Percentiles rank a stretch among this genome's conserved stretches.
Conservation (phyloP, 2,329 filamentous ascomycete genomes). For the Fusarium tuaranense region DNA sequence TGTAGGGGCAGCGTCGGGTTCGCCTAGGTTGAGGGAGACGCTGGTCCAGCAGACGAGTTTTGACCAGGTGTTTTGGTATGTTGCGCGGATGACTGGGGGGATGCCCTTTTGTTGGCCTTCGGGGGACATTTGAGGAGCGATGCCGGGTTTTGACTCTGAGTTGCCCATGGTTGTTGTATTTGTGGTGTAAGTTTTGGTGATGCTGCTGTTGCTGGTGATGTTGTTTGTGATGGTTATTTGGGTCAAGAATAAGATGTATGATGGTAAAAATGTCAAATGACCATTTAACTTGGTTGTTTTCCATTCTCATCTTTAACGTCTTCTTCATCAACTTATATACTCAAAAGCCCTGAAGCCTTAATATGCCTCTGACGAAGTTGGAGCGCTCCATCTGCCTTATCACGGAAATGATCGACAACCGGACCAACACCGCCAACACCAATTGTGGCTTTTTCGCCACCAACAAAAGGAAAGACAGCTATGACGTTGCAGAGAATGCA, state of each 20-base stretch:
- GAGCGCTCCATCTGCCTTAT: not conserved
- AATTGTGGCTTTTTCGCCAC: not conserved
- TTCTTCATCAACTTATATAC: not conserved
- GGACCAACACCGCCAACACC: not conserved
- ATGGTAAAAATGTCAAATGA: not conserved
- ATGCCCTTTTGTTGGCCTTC: slow-evolving; percentile 10
- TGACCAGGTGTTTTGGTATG: slow-evolving; percentile 25
- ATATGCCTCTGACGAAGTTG: not conserved
- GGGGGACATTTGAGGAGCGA: slow-evolving; percentile 12
- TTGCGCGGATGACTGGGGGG: slow-evolving; percentile 22
- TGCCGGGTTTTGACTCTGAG: slow-evolving; percentile 29
- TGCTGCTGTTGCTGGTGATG: not conserved
- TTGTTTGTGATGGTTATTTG: not conserved
- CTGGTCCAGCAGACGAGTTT: slow-evolving; percentile 9
- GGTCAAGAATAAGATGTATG: not conserved
- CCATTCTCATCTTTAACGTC: not conserved
- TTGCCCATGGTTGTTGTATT: slow-evolving; percentile 23
- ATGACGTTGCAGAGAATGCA: not conserved
- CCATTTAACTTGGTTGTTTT: not conserved
- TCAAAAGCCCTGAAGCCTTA: not conserved
- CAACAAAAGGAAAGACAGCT: not conserved
- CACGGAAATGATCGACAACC: not conserved
- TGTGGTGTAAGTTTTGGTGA: not conserved
- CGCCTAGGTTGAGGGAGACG: slow-evolving; percentile 18
- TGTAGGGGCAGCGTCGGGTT: slow-evolving; percentile 23